phyloP scores from a whole-genome alignment of 169 alveolate species.

The Plasmodium cynomolgi region DNA sequence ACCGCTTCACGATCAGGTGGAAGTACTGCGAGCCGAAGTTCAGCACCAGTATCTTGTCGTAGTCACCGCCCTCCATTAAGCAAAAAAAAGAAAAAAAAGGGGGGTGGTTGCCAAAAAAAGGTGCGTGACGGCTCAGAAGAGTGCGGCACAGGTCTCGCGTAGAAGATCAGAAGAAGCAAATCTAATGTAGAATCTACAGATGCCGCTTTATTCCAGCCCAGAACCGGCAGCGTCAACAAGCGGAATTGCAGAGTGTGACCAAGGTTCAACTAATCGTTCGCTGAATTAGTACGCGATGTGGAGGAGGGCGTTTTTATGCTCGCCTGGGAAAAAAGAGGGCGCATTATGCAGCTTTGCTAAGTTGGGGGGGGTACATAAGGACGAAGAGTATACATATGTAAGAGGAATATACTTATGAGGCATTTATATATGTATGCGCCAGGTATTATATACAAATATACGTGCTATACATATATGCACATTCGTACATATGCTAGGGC shows the following conservation, averaged over 20 bases:
- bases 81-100: neutral
- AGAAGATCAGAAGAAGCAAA: neutral
- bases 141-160: neutral
- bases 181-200: neutral
- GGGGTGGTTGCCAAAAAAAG: neutral
- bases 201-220: neutral
- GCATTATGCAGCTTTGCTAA: neutral
- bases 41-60: constrained; percentile 76
- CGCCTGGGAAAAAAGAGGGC: neutral
- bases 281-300: neutral
- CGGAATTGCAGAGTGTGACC: neutral
- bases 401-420: neutral
- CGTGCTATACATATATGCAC: neutral
- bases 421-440: neutral
- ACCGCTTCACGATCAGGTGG: constrained; percentile 78
- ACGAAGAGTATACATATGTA: neutral
- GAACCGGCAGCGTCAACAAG: neutral
- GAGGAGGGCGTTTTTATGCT: neutral
- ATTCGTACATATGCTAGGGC: neutral
- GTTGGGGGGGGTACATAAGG: neutral
- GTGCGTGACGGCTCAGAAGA: neutral
- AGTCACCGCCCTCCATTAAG: constrained; percentile 51
- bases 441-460: neutral
- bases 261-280: neutral
- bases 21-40: constrained; percentile 84